A percentile compares a stretch with the other conserved stretches of the same genome.
phyloP scores from a whole-genome alignment of 371 early-diverging fungal species.

The Modicella reniformis region DNA sequence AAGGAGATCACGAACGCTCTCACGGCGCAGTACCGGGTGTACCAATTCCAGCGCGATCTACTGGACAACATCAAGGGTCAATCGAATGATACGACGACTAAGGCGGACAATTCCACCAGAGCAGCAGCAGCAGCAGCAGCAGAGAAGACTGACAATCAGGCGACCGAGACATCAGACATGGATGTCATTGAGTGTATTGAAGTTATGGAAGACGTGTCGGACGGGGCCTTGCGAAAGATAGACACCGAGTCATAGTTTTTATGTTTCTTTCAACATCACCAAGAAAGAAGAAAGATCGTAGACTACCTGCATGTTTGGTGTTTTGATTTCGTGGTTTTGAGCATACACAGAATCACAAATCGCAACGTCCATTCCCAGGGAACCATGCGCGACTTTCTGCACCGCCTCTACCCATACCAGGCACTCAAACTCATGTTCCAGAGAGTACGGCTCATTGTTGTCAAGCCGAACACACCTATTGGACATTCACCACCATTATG shows the following conservation, averaged over 20 bases:
- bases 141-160: background rate
- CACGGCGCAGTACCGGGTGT: conserved; percentile 28
- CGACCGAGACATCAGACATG: background rate
- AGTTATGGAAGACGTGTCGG: background rate
- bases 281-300: no score
- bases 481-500: background rate
- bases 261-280: no score
- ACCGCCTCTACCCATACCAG: conserved; percentile 49
- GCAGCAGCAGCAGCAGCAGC: background rate
- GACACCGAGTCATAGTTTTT: background rate
- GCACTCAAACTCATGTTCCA: conserved; percentile 34
- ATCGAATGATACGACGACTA: conserved; percentile 3
- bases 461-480: background rate
- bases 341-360: no score
- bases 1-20: conserved; percentile 28
- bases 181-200: background rate
- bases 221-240: background rate
- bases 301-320: no score
- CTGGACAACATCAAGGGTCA: conserved; percentile 33
- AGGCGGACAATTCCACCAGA: background rate
- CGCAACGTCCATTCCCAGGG: no score
- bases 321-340: no score
- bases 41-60: conserved; percentile 23
- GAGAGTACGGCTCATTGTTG: background rate
- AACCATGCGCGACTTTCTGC: conserved; percentile 47